phyloP scores from a whole-genome alignment of 352 stramenopile genomes.

The Phytophthora lateralis region DNA sequence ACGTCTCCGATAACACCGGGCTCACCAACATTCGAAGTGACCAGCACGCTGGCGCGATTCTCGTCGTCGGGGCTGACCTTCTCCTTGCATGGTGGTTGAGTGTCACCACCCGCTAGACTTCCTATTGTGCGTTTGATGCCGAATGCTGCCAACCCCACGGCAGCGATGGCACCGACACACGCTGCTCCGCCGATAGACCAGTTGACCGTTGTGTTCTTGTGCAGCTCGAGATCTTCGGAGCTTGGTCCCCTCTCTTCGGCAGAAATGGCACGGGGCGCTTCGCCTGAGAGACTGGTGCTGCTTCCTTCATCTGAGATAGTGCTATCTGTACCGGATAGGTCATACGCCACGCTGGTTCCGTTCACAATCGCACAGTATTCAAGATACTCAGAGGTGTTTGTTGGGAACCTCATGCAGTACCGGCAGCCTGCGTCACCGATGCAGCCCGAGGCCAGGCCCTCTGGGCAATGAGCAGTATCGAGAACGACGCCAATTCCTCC shows the following conservation, averaged over 20 bases:
- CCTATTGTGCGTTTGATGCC: constrained; percentile 15
- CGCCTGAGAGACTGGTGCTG: constrained; percentile 4
- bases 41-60: constrained; percentile 21
- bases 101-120: not conserved
- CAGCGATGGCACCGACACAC: constrained; percentile 13
- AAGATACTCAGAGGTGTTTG: constrained; percentile 25
- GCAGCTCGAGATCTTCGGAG: not conserved
- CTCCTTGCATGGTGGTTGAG: constrained; percentile 7
- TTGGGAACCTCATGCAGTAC: constrained; percentile 40
- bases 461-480: constrained; percentile 31
- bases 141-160: constrained; percentile 16
- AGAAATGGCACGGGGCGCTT: constrained; percentile 2
- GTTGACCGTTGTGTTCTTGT: not conserved
- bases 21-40: constrained; percentile 26
- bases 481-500: constrained; percentile 37
- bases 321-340: constrained; percentile 12
- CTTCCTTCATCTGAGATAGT: not conserved
- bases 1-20: constrained; percentile 22
- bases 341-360: constrained; percentile 12
- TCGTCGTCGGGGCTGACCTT: constrained; percentile 11
- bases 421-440: constrained; percentile 31
- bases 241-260: not conserved
- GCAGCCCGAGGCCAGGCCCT: constrained; percentile 31
- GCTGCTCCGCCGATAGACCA: constrained; percentile 8
- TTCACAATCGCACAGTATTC: constrained; percentile 37